Conservation (phyloP, 352 stramenopile species). For the Globisporangium splendens region DNA sequence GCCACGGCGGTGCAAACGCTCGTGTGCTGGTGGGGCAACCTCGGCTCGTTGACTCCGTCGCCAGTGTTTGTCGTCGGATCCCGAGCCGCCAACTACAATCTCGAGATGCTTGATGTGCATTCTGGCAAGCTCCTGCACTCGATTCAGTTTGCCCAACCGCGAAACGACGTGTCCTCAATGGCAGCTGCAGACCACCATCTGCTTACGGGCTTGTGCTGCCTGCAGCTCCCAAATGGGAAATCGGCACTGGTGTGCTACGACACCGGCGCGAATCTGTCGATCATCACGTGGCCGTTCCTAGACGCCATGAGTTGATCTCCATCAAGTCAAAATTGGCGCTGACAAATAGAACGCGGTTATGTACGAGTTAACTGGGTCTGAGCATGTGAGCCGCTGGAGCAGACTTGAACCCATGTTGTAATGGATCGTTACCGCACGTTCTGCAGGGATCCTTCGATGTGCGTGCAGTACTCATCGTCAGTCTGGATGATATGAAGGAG, state of each 20-base stretch:
- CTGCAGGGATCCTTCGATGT: no score
- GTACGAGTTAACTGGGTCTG: no score
- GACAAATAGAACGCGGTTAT: no score
- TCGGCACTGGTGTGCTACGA: conserved; percentile 42
- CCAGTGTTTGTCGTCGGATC: conserved; percentile 43
- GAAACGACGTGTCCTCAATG: not conserved
- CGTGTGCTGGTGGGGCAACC: conserved; percentile 38
- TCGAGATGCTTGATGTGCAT: conserved; percentile 50
- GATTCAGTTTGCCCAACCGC: conserved; percentile 22
- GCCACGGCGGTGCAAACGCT: conserved; percentile 38
- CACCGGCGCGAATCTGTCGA: conserved; percentile 24
- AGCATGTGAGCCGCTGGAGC: no score
- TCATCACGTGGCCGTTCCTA: conserved; percentile 52
- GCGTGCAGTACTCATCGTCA: no score
- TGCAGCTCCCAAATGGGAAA: not conserved
- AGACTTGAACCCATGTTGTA: no score
- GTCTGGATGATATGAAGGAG: no score
- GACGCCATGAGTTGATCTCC: not conserved
- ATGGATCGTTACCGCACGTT: no score
- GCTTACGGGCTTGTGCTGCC: conserved; percentile 28
- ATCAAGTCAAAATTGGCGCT: no score
- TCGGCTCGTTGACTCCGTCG: not conserved
- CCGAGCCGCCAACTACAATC: conserved; percentile 18
- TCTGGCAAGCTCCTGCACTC: conserved; percentile 44
- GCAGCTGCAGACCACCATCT: conserved; percentile 11